phyloP scores from a whole-genome alignment of 164 flowering plant species.

The Vitis amurensis region DNA sequence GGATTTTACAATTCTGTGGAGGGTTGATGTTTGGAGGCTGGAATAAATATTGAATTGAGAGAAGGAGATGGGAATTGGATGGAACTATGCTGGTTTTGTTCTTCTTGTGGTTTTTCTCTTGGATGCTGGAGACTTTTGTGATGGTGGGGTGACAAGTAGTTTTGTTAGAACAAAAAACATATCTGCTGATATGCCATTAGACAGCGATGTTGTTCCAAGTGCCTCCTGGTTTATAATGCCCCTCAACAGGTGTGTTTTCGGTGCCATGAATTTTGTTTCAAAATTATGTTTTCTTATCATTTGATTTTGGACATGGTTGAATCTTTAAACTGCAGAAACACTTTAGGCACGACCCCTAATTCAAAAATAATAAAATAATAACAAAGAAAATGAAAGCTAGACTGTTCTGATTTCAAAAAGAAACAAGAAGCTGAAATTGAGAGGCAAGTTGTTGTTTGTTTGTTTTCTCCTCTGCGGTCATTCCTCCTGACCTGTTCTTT shows the following conservation, averaged over 20 bases:
- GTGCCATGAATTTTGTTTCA: too few relatives aligned
- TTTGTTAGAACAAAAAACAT: slow-evolving; percentile 29
- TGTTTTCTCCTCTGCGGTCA: too few relatives aligned
- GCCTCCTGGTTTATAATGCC: slow-evolving; percentile 59
- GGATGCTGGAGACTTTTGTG: slow-evolving; percentile 14
- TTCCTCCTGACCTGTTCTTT: too few relatives aligned
- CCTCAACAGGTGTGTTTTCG: slow-evolving; percentile 46
- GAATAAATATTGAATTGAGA: not conserved
- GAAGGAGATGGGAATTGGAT: slow-evolving; percentile 5
- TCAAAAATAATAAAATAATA: too few relatives aligned
- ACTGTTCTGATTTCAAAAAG: too few relatives aligned
- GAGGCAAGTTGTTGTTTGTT: too few relatives aligned
- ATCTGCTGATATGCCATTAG: slow-evolving; percentile 45
- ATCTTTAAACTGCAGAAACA: too few relatives aligned
- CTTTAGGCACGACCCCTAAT: too few relatives aligned
- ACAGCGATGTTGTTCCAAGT: slow-evolving; percentile 51
- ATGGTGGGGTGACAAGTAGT: slow-evolving; percentile 41
- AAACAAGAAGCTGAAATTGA: too few relatives aligned
- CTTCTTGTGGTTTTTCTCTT: slow-evolving; percentile 2
- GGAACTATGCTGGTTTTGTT: not conserved
- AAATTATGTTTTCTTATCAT: too few relatives aligned
- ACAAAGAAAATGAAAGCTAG: too few relatives aligned
- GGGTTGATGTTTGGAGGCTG: not conserved
- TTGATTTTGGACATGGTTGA: too few relatives aligned
- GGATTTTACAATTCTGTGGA: not conserved